phyloP scores from a whole-genome alignment of 2,329 filamentous ascomycete species.

The Aureobasidium sp. region DNA sequence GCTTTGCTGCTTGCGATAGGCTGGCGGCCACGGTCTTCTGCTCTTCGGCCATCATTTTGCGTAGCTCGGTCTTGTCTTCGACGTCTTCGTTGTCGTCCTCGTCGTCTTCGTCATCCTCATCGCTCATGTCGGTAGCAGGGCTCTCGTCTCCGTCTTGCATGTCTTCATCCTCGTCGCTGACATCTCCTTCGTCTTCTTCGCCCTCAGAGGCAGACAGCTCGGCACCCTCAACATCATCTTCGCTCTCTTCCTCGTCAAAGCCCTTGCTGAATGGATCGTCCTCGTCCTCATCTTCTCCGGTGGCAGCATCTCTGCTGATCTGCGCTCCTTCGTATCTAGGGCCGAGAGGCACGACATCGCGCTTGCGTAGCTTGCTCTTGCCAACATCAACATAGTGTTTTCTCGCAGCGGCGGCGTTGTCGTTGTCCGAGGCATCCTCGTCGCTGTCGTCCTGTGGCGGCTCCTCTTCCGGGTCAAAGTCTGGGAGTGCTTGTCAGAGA shows the following conservation, averaged over 20 bases:
- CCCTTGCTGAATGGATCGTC: conserved; percentile 42
- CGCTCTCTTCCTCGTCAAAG: conserved; percentile 41
- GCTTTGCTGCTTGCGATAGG: conserved; percentile 59
- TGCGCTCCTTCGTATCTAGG: conserved; percentile 72
- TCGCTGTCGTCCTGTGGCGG: conserved; percentile 52
- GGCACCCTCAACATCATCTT: conserved; percentile 22
- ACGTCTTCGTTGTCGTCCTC: conserved; percentile 33
- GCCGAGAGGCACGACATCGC: conserved; percentile 61
- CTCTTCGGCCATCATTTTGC: conserved; percentile 60
- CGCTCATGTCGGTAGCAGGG: conserved; percentile 40
- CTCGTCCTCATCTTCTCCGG: conserved; percentile 42
- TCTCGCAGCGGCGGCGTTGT: conserved; percentile 50
- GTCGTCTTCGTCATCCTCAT: conserved; percentile 31
- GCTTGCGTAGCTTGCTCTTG: conserved; percentile 76
- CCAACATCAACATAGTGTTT: conserved; percentile 82
- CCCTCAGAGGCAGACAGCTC: conserved; percentile 34
- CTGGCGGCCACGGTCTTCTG: conserved; percentile 60
- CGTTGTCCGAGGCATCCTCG: conserved; percentile 44
- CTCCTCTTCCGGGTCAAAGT: conserved; percentile 72
- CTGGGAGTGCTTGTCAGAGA: conserved; percentile 38
- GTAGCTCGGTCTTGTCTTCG: conserved; percentile 51
- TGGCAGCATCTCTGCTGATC: conserved; percentile 62
- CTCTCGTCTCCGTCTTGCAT: conserved; percentile 31
- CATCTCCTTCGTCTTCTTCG: conserved; percentile 19
- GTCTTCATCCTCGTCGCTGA: conserved; percentile 24